Base-by-base conservation (phyloP, 2,329 filamentous ascomycete genomes). In the Bipolaris oryzae region DNA sequence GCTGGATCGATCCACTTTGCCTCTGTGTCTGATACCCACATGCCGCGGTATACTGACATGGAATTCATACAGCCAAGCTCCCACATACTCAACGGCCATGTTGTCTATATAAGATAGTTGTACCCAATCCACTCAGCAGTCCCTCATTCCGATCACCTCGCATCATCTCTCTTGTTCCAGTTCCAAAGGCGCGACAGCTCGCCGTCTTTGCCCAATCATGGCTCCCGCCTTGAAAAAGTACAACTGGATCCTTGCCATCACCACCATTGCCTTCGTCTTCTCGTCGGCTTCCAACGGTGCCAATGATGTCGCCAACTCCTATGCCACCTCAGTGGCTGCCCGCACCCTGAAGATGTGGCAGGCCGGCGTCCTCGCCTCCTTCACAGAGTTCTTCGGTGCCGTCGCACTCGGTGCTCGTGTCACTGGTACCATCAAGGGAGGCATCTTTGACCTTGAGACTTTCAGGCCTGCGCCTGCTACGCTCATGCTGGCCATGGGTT, bases 361-460 rank as follows among this genome's bases (percentile, higher is more conserved):
- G 67, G 82, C 77, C 66, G 82, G 81, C 63, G 65, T 83, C 37
- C 70, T 84, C 16, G 77, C 81, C 51, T 75, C 77, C 31, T 62
- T 78, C 58, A 83, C 81, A 16, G 82, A 85, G 64, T 80, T 84
- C 63, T 70, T 81, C 9, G 82, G 82, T 55, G 82, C 82, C 13
- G 78, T 84, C 10, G 80, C 78, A 43, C 76, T 84, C 33, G 82
- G 83, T 50, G 72, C 79, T 15, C 79, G 84, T 53, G 84, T 86
- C 6, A 83, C 85, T 25, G 82, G 84, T 56, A 87, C 85, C 7
- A 87, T 87, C 71, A 82, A 84, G 59, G 87, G 83, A 66, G 84
- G 84, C 57, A 80, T 88, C 51, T 82, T 88, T 64, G 77, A 79
- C 54, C 79, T 79, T 33, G 60, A 70, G 0, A 75, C 78, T 35